Evolutionary conservation across 805 yeast genomes (phyloP).

Genomic region (Candida anglica): DNA sequence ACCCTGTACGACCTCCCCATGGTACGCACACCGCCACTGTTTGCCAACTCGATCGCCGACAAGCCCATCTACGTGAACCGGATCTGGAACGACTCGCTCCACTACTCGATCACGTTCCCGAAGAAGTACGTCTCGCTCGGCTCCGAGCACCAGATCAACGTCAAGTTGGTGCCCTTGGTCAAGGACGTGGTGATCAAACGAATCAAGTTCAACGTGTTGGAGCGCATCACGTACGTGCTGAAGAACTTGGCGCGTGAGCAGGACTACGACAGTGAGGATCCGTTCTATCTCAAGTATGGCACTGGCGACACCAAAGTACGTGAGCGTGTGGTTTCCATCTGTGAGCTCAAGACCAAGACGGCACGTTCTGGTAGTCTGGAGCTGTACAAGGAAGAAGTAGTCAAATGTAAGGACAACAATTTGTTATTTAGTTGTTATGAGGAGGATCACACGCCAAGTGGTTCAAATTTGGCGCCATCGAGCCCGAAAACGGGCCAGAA

Average conservation of each 20-base stretch:
- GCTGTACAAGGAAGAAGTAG: conserved; percentile 58
- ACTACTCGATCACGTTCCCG: conserved; percentile 70
- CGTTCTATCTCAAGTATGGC: conserved; percentile 14
- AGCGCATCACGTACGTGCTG: conserved; percentile 60
- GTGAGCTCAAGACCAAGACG: conserved; percentile 58
- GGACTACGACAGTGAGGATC: conserved; percentile 38
- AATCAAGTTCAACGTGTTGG: conserved; percentile 61
- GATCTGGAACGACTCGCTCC: conserved; percentile 67
- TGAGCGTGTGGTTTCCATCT: conserved; percentile 55
- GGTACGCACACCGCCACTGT: conserved; percentile 53
- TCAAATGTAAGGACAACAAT: conserved; percentile 58
- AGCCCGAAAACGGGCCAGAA: too few relatives aligned
- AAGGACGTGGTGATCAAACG: conserved; percentile 62
- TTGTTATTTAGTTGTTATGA: conserved; percentile 55
- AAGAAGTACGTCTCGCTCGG: conserved; percentile 65
- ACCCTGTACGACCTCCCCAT: conserved; percentile 39
- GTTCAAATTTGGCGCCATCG: conserved; percentile 1
- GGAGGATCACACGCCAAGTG: conserved; percentile 18
- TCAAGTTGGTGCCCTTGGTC: conserved; percentile 63
- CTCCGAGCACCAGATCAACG: conserved; percentile 53
- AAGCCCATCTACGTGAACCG: conserved; percentile 76
- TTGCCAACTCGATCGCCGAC: conserved; percentile 55
- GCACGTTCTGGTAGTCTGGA: conserved; percentile 27
- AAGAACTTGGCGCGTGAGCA: conserved; percentile 41
- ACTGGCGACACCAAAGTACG: conserved; percentile 15